phyloP scores from a whole-genome alignment of 805 yeast genomes.

The Saccharomycopsis guyanensis region DNA sequence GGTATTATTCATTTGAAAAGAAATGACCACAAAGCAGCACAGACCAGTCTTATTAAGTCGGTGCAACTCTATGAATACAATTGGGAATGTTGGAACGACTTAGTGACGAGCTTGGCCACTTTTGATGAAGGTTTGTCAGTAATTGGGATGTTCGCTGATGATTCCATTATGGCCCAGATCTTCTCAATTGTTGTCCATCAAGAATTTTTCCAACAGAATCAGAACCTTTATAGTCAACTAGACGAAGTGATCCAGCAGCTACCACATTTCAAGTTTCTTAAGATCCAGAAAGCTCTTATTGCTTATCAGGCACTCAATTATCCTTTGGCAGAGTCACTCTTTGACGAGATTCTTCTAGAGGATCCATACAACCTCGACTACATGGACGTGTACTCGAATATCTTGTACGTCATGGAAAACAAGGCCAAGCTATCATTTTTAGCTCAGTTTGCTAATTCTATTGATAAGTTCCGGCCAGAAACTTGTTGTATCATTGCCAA shows the following conservation, averaged over 20 bases:
- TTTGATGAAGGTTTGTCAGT: constrained; percentile 50
- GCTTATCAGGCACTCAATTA: constrained; percentile 84
- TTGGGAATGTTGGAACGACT: constrained; percentile 92
- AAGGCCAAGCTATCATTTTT: constrained; percentile 73
- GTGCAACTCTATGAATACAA: constrained; percentile 68
- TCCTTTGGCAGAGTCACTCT: constrained; percentile 65
- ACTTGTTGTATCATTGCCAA: constrained; percentile 93
- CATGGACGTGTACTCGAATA: constrained; percentile 88
- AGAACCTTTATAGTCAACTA: constrained; percentile 43
- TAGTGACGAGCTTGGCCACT: constrained; percentile 51
- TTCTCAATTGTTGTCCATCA: constrained; percentile 65
- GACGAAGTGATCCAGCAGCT: constrained; percentile 44
- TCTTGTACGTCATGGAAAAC: constrained; percentile 89
- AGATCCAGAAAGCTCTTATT: constrained; percentile 75
- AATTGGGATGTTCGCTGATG: constrained; percentile 26
- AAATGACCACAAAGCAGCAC: constrained; percentile 54
- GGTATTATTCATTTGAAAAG: constrained; percentile 64
- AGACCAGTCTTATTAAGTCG: constrained; percentile 51
- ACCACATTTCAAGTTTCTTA: constrained; percentile 68
- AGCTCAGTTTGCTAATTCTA: constrained; percentile 76
- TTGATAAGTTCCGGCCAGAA: constrained; percentile 86
- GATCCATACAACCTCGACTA: constrained; percentile 91
- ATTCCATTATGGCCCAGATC: constrained; percentile 35
- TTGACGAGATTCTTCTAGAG: constrained; percentile 59
- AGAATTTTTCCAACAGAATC: constrained; percentile 68